phyloP scores from a whole-genome alignment of 345 rosid genomes.

The Pugionium dolabratum region DNA sequence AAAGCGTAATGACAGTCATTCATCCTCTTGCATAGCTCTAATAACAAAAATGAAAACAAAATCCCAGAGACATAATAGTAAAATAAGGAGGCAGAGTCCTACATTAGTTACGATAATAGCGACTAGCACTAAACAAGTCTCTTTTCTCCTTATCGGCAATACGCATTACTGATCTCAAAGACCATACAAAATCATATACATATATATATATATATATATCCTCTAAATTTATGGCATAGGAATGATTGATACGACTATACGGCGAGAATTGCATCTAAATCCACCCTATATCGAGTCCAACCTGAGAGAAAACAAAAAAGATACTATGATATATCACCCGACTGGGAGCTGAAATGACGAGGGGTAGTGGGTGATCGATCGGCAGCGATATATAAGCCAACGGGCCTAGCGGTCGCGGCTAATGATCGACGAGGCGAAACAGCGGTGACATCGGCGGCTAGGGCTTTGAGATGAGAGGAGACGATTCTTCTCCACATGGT shows the following conservation, averaged over 20 bases:
- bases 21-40: background rate
- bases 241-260: background rate
- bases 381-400: conserved; percentile 23
- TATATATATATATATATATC: background rate
- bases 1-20: conserved; percentile 1
- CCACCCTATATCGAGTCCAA: background rate
- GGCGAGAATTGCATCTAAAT: conserved; percentile 1
- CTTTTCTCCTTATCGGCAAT: background rate
- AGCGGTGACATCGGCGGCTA: conserved; percentile 37
- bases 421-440: conserved; percentile 39
- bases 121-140: conserved; percentile 12
- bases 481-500: conserved; percentile 72
- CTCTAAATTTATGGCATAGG: no score
- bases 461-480: conserved; percentile 61
- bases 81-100: background rate
- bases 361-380: conserved; percentile 32
- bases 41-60: background rate
- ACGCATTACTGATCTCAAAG: background rate
- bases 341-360: conserved; percentile 46
- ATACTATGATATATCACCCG: conserved; percentile 46
- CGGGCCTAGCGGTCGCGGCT: conserved; percentile 24
- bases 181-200: background rate
- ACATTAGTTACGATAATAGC: background rate
- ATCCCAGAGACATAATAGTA: background rate
- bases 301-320: conserved; percentile 11